Conservation (phyloP, 768 basidiomycete genomes). For the Collybiopsis luxurians region DNA sequence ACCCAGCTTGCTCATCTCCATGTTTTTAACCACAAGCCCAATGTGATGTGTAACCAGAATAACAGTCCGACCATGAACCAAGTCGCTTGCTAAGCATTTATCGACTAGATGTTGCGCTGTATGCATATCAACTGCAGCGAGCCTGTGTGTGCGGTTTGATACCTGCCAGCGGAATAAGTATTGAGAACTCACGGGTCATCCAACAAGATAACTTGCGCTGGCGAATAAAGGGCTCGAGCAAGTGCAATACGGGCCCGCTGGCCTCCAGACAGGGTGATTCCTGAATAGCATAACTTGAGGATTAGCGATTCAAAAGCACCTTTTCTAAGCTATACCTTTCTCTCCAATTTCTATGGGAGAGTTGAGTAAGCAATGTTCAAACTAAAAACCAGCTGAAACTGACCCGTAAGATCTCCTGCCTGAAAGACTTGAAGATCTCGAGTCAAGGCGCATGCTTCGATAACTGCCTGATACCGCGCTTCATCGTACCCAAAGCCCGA, state of each 20-base stretch:
- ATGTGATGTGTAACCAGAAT: constrained; percentile 86
- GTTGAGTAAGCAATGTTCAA: background rate
- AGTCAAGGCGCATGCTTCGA: constrained; percentile 74
- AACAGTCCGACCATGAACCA: constrained; percentile 66
- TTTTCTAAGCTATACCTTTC: constrained; percentile 69
- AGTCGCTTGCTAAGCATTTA: constrained; percentile 58
- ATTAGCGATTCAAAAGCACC: constrained; percentile 22
- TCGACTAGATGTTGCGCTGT: constrained; percentile 69
- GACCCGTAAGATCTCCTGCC: constrained; percentile 77
- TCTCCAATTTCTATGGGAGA: constrained; percentile 65
- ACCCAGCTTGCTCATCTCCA: no score
- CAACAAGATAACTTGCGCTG: constrained; percentile 61
- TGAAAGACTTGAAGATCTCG: constrained; percentile 71
- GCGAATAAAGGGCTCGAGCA: constrained; percentile 78
- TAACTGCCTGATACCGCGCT: constrained; percentile 59
- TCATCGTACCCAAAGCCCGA: constrained; percentile 55
- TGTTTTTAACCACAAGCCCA: constrained; percentile 30
- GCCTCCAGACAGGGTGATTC: constrained; percentile 65
- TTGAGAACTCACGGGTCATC: constrained; percentile 57
- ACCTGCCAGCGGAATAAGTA: background rate
- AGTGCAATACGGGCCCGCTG: constrained; percentile 73
- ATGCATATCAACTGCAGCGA: constrained; percentile 77
- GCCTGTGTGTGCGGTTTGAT: constrained; percentile 24
- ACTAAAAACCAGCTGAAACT: background rate
- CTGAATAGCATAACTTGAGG: background rate